Evolutionary conservation across 768 basidiomycete species (phyloP).

Genomic region (Lactarius vividus): DNA sequence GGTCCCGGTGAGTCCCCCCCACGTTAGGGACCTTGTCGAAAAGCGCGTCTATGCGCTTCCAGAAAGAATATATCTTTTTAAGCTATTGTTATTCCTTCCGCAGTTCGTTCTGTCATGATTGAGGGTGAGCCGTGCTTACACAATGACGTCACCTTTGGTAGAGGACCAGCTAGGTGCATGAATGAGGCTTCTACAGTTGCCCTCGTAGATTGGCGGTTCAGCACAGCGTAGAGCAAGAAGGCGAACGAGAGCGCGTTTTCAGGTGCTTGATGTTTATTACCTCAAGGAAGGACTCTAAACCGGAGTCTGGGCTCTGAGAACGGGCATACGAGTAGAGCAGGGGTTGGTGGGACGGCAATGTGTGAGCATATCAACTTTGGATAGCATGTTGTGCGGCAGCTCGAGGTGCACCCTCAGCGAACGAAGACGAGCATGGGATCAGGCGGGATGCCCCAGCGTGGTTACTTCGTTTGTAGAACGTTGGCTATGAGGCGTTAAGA

Average conservation of each 20-base stretch:
- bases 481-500: too few relatives aligned
- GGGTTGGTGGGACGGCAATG: slow-evolving; percentile 84
- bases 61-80: neutral
- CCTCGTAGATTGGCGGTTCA: slow-evolving; percentile 87
- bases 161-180: neutral
- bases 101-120: neutral
- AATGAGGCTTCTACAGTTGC: neutral
- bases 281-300: slow-evolving; percentile 95
- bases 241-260: slow-evolving; percentile 67
- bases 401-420: slow-evolving; percentile 91
- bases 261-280: slow-evolving; percentile 38
- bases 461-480: too few relatives aligned
- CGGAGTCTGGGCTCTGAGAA: slow-evolving; percentile 41
- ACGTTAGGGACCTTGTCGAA: neutral
- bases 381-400: slow-evolving; percentile 60
- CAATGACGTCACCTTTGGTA: neutral
- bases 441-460: too few relatives aligned
- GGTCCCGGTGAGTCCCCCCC: neutral
- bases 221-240: slow-evolving; percentile 64
- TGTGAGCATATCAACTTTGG: slow-evolving; percentile 86
- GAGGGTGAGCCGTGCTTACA: neutral
- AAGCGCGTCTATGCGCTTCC: neutral
- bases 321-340: neutral
- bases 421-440: slow-evolving; percentile 46
- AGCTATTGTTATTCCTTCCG: neutral